Percentiles rank a stretch among this genome's conserved stretches.
These are phyloP conservation scores for Suzukiozyma palmioleophila DNA, from an alignment of 1,139 yeast species.

Conservation along the genomic window DNA sequence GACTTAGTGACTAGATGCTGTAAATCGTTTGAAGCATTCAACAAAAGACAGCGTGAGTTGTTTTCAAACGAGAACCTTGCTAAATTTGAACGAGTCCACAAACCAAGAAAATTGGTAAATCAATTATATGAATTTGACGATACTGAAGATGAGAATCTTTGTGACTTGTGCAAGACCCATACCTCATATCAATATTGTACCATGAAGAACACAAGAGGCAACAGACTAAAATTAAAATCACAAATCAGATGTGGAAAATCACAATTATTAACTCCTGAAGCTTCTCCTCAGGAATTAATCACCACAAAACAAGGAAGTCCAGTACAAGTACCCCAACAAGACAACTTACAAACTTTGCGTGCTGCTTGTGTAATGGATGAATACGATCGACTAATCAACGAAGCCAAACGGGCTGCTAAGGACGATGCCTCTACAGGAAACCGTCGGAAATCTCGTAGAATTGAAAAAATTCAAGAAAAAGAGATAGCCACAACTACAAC, in stretches of 20 bases:
- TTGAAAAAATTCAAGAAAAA: not conserved
- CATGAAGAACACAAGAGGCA: constrained; percentile 18
- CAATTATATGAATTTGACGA: constrained; percentile 13
- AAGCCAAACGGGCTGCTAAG: constrained; percentile 12
- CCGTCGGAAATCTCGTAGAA: constrained; percentile 1
- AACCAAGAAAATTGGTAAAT: constrained; percentile 11
- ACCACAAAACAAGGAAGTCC: not conserved
- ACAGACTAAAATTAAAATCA: constrained; percentile 18
- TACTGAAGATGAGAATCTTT: constrained; percentile 35
- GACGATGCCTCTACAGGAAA: constrained; percentile 1
- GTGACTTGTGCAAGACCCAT: constrained; percentile 38
- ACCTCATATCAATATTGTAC: constrained; percentile 36
- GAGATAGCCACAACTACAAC: not conserved
- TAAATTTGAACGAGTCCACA: constrained; percentile 11
- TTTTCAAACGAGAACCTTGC: constrained; percentile 10
- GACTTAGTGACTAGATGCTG: constrained; percentile 22
- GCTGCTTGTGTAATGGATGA: constrained; percentile 15
- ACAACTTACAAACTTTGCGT: constrained; percentile 3
- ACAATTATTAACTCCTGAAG: constrained; percentile 34
- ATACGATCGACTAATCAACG: constrained; percentile 13
- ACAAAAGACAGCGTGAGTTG: constrained; percentile 13
- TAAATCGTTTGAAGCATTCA: constrained; percentile 21
- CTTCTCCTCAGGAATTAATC: constrained; percentile 25
- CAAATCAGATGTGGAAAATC: constrained; percentile 7
- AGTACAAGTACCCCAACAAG: constrained; percentile 5